phyloP scores from a whole-genome alignment of 352 stramenopile species.

The Salisapilia sapeloensis region DNA sequence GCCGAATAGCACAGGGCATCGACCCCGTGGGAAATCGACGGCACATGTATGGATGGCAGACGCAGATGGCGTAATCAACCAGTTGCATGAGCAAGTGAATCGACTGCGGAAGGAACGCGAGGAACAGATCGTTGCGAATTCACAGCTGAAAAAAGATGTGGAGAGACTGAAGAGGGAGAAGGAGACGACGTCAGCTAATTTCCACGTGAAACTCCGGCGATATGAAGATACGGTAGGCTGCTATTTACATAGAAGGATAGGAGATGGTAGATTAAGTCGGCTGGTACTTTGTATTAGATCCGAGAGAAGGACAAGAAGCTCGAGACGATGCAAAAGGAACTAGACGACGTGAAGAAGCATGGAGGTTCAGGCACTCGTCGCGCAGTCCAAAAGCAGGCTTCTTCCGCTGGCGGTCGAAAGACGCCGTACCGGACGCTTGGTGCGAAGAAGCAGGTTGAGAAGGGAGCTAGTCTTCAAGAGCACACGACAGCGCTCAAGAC shows the following conservation, averaged over 20 bases:
- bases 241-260: not conserved
- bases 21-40: conserved; percentile 34
- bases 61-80: conserved; percentile 63
- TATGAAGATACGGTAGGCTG: conserved; percentile 32
- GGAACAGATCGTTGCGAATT: conserved; percentile 26
- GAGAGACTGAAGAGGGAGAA: conserved; percentile 67
- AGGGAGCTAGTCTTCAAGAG: too few relatives aligned
- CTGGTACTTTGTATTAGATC: conserved; percentile 12
- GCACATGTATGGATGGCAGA: conserved; percentile 76
- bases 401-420: conserved; percentile 18
- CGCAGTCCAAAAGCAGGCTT: too few relatives aligned
- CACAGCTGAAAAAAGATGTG: conserved; percentile 37
- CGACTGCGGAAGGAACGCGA: conserved; percentile 64
- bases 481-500: conserved; percentile 26
- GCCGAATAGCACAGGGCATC: conserved; percentile 19
- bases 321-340: conserved; percentile 45
- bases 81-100: conserved; percentile 53
- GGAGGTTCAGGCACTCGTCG: too few relatives aligned
- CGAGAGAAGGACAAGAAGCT: conserved; percentile 80
- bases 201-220: conserved; percentile 72
- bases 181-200: conserved; percentile 51
- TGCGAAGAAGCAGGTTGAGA: conserved; percentile 50
- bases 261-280: conserved; percentile 1
- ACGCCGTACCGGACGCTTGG: conserved; percentile 53
- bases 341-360: conserved; percentile 43